These are phyloP conservation scores for Myxozyma geophila DNA, from an alignment of 805 yeast species.

Conservation along the genomic window DNA sequence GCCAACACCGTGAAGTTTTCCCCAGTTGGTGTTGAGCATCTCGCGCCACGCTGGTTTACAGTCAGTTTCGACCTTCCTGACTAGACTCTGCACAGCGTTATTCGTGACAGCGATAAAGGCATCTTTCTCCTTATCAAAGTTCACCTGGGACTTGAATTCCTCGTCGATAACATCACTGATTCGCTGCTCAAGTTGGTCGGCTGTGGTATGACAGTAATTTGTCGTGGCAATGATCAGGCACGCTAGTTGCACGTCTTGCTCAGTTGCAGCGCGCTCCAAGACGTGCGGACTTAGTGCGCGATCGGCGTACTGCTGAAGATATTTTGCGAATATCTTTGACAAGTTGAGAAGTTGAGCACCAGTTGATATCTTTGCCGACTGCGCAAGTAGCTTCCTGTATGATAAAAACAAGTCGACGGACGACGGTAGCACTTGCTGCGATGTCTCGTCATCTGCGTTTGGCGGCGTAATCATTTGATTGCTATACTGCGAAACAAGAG, in stretches of 20 bases:
- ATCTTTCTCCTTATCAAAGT: conserved; percentile 62
- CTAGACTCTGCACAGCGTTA: conserved; percentile 58
- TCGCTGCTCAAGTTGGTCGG: conserved; percentile 73
- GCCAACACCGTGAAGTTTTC: conserved; percentile 60
- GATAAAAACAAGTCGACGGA: conserved; percentile 84
- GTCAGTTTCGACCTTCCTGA: conserved; percentile 63
- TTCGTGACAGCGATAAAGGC: conserved; percentile 63
- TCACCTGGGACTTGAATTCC: conserved; percentile 49
- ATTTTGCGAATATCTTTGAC: conserved; percentile 64
- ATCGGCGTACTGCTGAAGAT: conserved; percentile 63
- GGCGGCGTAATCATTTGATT: conserved; percentile 59
- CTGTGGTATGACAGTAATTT: conserved; percentile 82
- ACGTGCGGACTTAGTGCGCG: conserved; percentile 48
- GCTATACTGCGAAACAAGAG: conserved; percentile 67
- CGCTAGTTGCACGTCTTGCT: conserved; percentile 66
- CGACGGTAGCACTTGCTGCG: conserved; percentile 75
- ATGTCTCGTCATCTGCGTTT: conserved; percentile 52
- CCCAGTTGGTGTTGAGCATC: conserved; percentile 78
- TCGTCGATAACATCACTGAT: conserved; percentile 51
- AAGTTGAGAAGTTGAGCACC: conserved; percentile 53
- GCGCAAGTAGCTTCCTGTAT: conserved; percentile 73
- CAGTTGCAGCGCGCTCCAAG: conserved; percentile 47
- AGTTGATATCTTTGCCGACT: conserved; percentile 62
- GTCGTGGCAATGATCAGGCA: conserved; percentile 84
- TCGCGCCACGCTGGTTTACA: conserved; percentile 80